A percentile compares a stretch with the other conserved stretches of the same genome.
These are phyloP conservation scores for Boechera divaricarpa DNA, from an alignment of 345 rosid genomes.

Conservation along the genomic window DNA sequence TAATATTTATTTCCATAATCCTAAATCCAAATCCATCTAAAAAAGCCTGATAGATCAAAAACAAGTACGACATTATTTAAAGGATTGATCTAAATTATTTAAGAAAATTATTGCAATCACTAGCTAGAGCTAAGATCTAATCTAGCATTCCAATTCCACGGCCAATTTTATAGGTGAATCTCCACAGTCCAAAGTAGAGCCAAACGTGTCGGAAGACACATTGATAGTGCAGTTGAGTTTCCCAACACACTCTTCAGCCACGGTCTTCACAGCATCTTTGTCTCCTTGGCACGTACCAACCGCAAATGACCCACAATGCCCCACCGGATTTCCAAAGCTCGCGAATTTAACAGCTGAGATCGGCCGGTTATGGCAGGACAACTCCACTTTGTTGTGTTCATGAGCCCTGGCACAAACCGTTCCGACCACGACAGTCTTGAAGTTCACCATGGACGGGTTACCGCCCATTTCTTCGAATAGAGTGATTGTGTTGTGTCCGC, in stretches of 20 bases:
- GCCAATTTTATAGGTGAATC: slow-evolving; percentile 34
- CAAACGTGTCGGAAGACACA: slow-evolving; percentile 44
- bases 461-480: slow-evolving; percentile 71
- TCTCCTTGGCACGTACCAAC: slow-evolving; percentile 41
- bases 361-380: slow-evolving; percentile 53
- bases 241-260: slow-evolving; percentile 42
- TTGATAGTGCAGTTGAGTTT: slow-evolving; percentile 40
- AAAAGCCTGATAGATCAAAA: not conserved
- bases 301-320: slow-evolving; percentile 51
- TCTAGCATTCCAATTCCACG: slow-evolving; percentile 43
- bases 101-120: slow-evolving; percentile 21
- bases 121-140: slow-evolving; percentile 34
- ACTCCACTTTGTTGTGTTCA: slow-evolving; percentile 47
- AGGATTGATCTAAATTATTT: slow-evolving; percentile 30
- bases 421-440: slow-evolving; percentile 57
- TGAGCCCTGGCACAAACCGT: slow-evolving; percentile 52
- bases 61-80: slow-evolving; percentile 21
- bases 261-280: slow-evolving; percentile 37
- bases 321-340: slow-evolving; percentile 59
- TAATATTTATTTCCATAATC: slow-evolving; percentile 26
- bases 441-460: slow-evolving; percentile 42
- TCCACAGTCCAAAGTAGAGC: slow-evolving; percentile 38
- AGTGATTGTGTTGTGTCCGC: slow-evolving; percentile 48
- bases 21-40: slow-evolving; percentile 9
- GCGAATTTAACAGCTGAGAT: slow-evolving; percentile 55